Percentiles rank a stretch among this genome's conserved stretches.
phyloP scores from a whole-genome alignment of 495 filamentous ascomycete genomes.

The Venustampulla echinocandica region DNA sequence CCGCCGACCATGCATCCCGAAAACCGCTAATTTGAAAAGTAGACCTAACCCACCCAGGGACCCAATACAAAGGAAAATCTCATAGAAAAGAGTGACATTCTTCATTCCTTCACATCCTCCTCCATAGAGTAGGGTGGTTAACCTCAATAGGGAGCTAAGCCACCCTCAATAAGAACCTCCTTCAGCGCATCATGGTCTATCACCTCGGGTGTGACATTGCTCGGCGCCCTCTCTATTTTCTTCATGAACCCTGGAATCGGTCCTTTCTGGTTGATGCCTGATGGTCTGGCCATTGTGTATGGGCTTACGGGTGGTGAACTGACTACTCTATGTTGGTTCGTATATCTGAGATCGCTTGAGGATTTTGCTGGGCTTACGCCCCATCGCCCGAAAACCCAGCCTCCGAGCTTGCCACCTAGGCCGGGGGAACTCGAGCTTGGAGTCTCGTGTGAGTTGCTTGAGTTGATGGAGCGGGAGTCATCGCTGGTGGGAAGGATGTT shows the following conservation, averaged over 20 bases:
- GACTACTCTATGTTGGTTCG: conserved; percentile 13
- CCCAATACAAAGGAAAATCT: too few species aligned
- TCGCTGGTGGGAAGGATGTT: conserved; percentile 17
- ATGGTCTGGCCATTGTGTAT: conserved; percentile 24
- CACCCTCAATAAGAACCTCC: too few species aligned
- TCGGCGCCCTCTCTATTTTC: conserved; percentile 31
- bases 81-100: neutral
- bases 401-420: conserved; percentile 39
- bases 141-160: too few species aligned
- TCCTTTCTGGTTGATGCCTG: conserved; percentile 47
- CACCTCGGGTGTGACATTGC: conserved; percentile 33
- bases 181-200: conserved; percentile 26
- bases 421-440: conserved; percentile 25
- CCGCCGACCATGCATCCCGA: too few species aligned
- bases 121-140: too few species aligned
- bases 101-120: neutral
- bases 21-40: too few species aligned
- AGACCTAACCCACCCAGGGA: too few species aligned
- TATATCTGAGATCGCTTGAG: neutral
- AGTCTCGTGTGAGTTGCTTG: conserved; percentile 10
- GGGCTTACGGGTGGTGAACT: conserved; percentile 3
- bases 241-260: conserved; percentile 40
- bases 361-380: conserved; percentile 33
- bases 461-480: conserved; percentile 23
- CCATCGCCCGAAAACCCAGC: conserved; percentile 50